These are phyloP conservation scores for Camelina hispida DNA, from an alignment of 345 rosid genomes.

Conservation along the genomic window DNA sequence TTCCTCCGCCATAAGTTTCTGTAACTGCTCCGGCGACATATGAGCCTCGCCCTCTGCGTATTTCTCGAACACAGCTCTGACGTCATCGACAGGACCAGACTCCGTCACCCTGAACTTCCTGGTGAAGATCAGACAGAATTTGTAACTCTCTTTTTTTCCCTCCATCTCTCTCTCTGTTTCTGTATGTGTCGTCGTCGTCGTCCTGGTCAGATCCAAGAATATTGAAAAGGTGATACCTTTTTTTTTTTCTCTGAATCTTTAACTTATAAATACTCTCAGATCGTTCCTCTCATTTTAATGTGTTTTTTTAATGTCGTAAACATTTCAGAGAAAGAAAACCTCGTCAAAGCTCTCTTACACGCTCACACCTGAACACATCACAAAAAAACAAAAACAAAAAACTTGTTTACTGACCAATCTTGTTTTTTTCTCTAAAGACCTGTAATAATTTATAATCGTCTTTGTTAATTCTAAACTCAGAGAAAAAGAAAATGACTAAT, in stretches of 20 bases:
- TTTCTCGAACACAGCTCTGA: constrained; percentile 56
- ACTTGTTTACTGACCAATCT: constrained; percentile 8
- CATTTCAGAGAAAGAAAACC: background rate
- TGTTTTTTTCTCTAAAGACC: background rate
- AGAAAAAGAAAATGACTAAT: background rate
- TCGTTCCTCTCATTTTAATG: constrained; percentile 1
- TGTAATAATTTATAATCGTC: constrained; percentile 12
- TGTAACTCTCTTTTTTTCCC: constrained; percentile 48
- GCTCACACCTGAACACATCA: constrained; percentile 29
- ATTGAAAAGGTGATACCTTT: constrained; percentile 33
- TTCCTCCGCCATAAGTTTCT: constrained; percentile 54
- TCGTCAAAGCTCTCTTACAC: constrained; percentile 32
- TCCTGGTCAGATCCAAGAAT: constrained; percentile 41
- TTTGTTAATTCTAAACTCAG: background rate
- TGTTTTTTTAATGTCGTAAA: background rate
- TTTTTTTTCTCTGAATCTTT: background rate
- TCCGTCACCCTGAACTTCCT: constrained; percentile 70
- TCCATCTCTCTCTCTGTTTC: background rate
- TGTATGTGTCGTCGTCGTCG: constrained; percentile 8
- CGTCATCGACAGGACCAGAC: constrained; percentile 71
- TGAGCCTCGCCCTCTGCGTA: constrained; percentile 60
- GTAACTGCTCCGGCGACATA: constrained; percentile 76
- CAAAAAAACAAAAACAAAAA: constrained; percentile 13
- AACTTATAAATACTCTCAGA: constrained; percentile 18
- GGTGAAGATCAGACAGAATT: constrained; percentile 70